Percentiles rank a stretch among this genome's conserved stretches.
These are phyloP conservation scores for Alternaria arbusti DNA, from an alignment of 2,329 filamentous ascomycete species.

Conservation along the genomic window DNA sequence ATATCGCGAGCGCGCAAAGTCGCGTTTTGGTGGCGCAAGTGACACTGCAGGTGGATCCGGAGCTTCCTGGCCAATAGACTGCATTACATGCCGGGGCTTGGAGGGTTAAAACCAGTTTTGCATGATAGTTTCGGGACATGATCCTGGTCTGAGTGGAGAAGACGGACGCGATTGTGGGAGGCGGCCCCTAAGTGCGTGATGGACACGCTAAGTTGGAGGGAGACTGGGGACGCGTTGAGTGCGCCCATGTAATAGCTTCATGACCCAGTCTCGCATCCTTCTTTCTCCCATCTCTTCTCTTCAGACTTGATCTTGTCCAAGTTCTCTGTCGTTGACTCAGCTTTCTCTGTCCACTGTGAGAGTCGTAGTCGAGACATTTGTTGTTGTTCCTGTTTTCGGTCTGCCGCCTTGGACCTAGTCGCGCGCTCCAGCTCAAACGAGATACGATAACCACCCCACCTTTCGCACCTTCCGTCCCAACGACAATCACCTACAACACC, in stretches of 20 bases:
- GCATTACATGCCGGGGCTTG: background rate
- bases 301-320: background rate
- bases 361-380: background rate
- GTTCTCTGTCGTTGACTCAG: background rate
- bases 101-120: background rate
- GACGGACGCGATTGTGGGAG: conserved; percentile 25
- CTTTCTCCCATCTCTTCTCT: conserved; percentile 16
- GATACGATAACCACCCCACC: conserved; percentile 18
- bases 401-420: conserved; percentile 5
- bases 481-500: conserved; percentile 8
- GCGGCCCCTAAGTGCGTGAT: conserved; percentile 19
- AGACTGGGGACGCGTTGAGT: conserved; percentile 29
- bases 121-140: conserved; percentile 3
- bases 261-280: conserved; percentile 15
- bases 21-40: conserved; percentile 7
- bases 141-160: conserved; percentile 23
- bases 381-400: conserved; percentile 1
- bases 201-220: conserved; percentile 29
- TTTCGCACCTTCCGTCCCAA: conserved; percentile 5
- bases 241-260: conserved; percentile 19
- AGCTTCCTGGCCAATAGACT: conserved; percentile 3
- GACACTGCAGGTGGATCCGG: conserved; percentile 3
- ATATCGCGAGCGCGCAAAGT: background rate
- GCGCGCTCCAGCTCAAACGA: conserved; percentile 3
- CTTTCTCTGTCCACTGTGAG: background rate